Base-by-base conservation (phyloP, 108 stramenopile genomes). In the Pelagomonas calceolata region DNA sequence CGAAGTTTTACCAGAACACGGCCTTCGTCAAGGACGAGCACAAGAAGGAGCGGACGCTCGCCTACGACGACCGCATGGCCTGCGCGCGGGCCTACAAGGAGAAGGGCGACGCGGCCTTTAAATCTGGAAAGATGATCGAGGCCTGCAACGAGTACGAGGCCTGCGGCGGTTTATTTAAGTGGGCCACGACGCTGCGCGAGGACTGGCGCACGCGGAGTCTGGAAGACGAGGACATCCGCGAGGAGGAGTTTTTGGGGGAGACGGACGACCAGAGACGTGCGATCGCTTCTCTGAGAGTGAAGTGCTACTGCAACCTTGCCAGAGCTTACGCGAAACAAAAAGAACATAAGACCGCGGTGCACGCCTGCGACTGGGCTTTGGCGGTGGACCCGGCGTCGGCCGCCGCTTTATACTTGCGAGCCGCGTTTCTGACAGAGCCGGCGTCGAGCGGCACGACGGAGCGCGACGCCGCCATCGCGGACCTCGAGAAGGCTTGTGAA, bases 301-400 rank as follows among this genome's bases (percentile, higher is more conserved):
- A 63, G 18, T 78, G 79, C 66, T 82, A 82, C 71, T 73, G 68
- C 45, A 85, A 85, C 73, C 60, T 85, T 14, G 76, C 84, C 32
- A 70, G 80, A 0, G 69, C 35, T 32, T 78, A 66, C 36, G 32
- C 68, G 68, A 82, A 78, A 63, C 51, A 43, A 26, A 46, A 64
- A 17, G 71, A 82, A 26, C 74, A 69, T 36, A 65, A 33, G 33
- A 39, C 73, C 15, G 78, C 83, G 12, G 66, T 77, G 4, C 17
- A 69, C 33, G 83, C 83, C 4, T 81, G 81, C 66, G 79, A 80
- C 69, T 79, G 65, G 69, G 81, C 75, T 32, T 43, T 82, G 17
- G 65, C 32, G 45, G 33, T 76, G 16, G 79, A 81, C 64, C 43
- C 34, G 15, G 30, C 32, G 64, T 77, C 77, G n/a, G 75, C 69